Base-by-base conservation (phyloP, 768 basidiomycete species). In the Suillus spraguei region DNA sequence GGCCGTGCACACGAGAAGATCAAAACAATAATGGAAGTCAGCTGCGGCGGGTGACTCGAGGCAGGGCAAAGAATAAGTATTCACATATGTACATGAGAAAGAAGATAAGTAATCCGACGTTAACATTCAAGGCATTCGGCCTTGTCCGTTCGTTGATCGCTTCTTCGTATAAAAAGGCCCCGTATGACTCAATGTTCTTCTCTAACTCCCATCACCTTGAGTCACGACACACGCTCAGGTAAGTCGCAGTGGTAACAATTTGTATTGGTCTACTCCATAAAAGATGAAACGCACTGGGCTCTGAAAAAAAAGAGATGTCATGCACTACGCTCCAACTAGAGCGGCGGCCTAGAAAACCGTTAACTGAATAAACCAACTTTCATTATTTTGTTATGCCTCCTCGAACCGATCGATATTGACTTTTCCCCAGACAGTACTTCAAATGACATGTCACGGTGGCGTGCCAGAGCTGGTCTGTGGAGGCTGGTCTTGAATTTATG, bases 331-430 rank as follows among this genome's bases (percentile, higher is more conserved):
- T 81, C 77, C 65, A 67, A 55, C 22, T 38, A 64, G 78, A 74
- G 81, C 76, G 80, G 84, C 85, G 83, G 85, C 84, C 78, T 85
- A 86, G 84, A 85, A 85, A 85, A 77, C 85, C 84, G 85, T 85
- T 77, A 64, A 81, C 85, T 83, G 85, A 86, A 68, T 62, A 60
- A 66, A 74, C 61, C 62, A 5, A 35, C 33, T 58, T 58, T 63
- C 58, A 28, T 24, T 60, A 20, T 47, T 39, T 22, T 39, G 3
- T 53, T 32, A 28, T 28, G 28, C 28, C 28, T 28, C 28, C 39
- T 20, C 33, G n/a, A n/a, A 20, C 5, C 35, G 24, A 60, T 60
- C 46, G 56, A 33, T 17, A 59, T 66, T 72, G 64, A 72, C 67
- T 32, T 49, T 60, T 49, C 35, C 60, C 49, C 50, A 54, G 28